phyloP scores from a whole-genome alignment of 2,329 filamentous ascomycete species.

The Myriosclerotinia duriaeana region DNA sequence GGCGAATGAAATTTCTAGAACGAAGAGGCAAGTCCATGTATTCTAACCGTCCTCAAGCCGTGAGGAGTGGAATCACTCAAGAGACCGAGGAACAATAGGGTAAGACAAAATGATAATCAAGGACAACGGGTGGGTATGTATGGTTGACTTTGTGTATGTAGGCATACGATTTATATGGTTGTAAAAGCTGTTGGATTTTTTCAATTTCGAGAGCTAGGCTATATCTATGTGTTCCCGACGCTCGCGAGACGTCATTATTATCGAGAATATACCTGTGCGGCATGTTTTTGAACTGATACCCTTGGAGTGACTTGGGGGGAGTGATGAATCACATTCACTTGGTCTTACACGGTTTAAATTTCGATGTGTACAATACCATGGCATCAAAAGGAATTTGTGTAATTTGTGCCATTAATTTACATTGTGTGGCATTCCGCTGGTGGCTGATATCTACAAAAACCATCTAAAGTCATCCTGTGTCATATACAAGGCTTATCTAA shows the following conservation, averaged over 20 bases:
- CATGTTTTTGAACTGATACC: neutral
- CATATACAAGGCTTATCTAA: slow-evolving; percentile 10
- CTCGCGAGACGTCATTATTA: neutral
- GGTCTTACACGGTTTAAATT: neutral
- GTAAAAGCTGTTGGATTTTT: too few species aligned
- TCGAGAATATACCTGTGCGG: neutral
- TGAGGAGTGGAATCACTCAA: too few species aligned
- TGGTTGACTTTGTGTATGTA: too few species aligned
- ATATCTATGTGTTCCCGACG: too few species aligned
- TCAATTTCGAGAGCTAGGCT: too few species aligned
- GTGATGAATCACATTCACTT: neutral
- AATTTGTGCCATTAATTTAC: slow-evolving; percentile 5
- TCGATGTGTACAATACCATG: neutral
- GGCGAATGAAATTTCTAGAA: too few species aligned
- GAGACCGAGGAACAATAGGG: too few species aligned
- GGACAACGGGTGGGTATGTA: too few species aligned
- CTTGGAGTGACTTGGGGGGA: neutral
- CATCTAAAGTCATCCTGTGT: neutral
- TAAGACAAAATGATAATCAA: too few species aligned
- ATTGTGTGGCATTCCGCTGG: neutral
- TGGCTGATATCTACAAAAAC: slow-evolving; percentile 1
- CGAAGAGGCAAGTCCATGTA: too few species aligned
- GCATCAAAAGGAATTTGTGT: neutral
- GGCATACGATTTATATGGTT: too few species aligned
- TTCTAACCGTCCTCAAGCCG: too few species aligned